Percentiles rank a stretch among this genome's conserved stretches.
These are phyloP conservation scores for Vitrella brassicaformis DNA, from an alignment of 73 alveolate genomes.

Conservation along the genomic window DNA sequence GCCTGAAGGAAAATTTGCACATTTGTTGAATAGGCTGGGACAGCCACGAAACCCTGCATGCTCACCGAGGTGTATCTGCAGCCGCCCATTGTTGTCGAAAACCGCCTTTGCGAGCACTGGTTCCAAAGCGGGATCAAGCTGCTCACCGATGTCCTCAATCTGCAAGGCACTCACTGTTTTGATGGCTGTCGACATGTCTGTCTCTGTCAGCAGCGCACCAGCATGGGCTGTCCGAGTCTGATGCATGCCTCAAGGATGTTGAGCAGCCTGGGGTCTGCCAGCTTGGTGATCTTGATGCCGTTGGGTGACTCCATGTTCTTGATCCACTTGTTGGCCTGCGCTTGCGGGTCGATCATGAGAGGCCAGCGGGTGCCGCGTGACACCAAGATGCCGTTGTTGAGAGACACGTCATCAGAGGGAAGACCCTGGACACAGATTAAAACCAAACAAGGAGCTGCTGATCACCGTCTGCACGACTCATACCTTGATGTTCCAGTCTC, in stretches of 20 bases:
- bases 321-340: constrained; percentile 96
- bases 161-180: constrained; percentile 73
- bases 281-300: constrained; percentile 59
- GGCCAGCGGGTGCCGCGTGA: constrained; percentile 95
- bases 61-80: constrained; percentile 33
- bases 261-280: constrained; percentile 58
- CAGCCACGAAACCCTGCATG: no score
- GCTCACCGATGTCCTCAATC: constrained; percentile 88
- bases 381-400: constrained; percentile 90
- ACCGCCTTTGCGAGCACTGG: constrained; percentile 76
- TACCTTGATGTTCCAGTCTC: constrained; percentile 92
- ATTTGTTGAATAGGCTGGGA: no score
- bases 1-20: constrained; percentile 73
- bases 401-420: constrained; percentile 92
- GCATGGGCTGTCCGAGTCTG: background rate
- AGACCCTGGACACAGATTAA: no score
- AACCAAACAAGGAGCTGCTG: no score
- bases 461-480: no score
- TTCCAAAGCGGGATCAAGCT: constrained; percentile 93
- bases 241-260: constrained; percentile 50
- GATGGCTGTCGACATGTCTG: no score
- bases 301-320: constrained; percentile 68
- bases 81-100: constrained; percentile 27
- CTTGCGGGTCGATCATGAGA: constrained; percentile 91
- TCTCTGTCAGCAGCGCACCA: no score